phyloP scores from a whole-genome alignment of 2,329 filamentous ascomycete species.

The Canariomyces notabilis region DNA sequence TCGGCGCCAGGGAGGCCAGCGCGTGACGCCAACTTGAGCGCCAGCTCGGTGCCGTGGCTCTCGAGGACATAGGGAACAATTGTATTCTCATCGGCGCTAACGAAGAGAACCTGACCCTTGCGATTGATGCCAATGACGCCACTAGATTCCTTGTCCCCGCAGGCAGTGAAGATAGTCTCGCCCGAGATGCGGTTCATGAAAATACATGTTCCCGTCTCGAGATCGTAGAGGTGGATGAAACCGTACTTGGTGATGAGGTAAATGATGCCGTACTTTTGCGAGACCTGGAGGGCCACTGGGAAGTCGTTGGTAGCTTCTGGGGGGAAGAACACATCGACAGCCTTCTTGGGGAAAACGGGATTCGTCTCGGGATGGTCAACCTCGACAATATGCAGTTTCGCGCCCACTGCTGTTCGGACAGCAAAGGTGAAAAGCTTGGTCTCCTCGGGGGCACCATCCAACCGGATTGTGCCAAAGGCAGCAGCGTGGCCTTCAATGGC shows the following conservation, averaged over 20 bases:
- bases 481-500: conserved; percentile 96
- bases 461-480: conserved; percentile 80
- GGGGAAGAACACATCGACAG: conserved; percentile 96
- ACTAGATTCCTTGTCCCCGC: conserved; percentile 73
- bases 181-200: conserved; percentile 99
- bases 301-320: conserved; percentile 94
- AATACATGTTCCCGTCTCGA: conserved; percentile 91
- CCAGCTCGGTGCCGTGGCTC: conserved; percentile 90
- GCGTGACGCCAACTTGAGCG: conserved; percentile 92
- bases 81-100: conserved; percentile 85
- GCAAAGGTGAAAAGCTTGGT: conserved; percentile 97
- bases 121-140: conserved; percentile 95
- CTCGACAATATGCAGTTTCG: conserved; percentile 96
- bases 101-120: conserved; percentile 92
- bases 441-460: conserved; percentile 84
- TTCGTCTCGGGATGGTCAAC: conserved; percentile 91
- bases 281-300: conserved; percentile 95
- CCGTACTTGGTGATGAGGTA: conserved; percentile 98
- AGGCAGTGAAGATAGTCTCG: conserved; percentile 97
- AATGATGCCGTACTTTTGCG: conserved; percentile 91
- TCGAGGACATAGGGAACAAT: conserved; percentile 93
- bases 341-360: conserved; percentile 87
- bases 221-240: conserved; percentile 97
- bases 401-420: conserved; percentile 80
- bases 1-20: conserved; percentile 92